phyloP scores from a whole-genome alignment of 208 protist genomes.

The Leishmania amazonensis region DNA sequence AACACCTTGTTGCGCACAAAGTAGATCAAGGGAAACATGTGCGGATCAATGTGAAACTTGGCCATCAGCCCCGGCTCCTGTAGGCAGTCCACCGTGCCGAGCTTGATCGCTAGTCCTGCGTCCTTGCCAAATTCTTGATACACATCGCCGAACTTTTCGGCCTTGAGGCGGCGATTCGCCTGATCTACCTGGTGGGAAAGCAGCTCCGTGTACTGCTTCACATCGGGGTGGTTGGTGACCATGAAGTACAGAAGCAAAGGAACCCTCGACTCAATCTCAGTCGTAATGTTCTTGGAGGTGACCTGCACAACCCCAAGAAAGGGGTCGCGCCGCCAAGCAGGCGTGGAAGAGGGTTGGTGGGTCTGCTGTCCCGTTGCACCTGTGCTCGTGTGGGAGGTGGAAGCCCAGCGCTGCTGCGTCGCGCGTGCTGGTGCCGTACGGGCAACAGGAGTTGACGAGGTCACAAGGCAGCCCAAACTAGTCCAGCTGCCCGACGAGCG shows the following conservation, averaged over 20 bases:
- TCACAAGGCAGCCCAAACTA: not conserved
- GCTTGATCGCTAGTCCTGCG: slow-evolving; percentile 79
- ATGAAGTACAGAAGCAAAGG: slow-evolving; percentile 87
- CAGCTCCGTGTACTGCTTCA: slow-evolving; percentile 65
- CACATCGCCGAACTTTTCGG: slow-evolving; percentile 45
- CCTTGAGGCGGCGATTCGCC: slow-evolving; percentile 56
- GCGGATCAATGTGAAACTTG: slow-evolving; percentile 72
- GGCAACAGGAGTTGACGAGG: not conserved
- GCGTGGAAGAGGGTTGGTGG: not conserved
- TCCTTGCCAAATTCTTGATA: slow-evolving; percentile 86
- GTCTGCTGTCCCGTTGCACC: not conserved
- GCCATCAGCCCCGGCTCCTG: slow-evolving; percentile 62
- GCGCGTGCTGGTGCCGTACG: not conserved
- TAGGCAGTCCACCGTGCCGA: slow-evolving; percentile 80
- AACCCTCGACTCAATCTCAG: slow-evolving; percentile 74
- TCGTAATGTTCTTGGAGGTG: slow-evolving; percentile 67
- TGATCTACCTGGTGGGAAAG: slow-evolving; percentile 74
- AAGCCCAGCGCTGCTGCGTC: slow-evolving; percentile 9
- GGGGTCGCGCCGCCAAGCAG: not conserved
- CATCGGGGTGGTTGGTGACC: slow-evolving; percentile 72
- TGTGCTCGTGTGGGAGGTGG: not conserved
- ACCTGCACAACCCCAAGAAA: slow-evolving; percentile 69
- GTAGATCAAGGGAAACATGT: slow-evolving; percentile 86
- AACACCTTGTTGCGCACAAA: slow-evolving; percentile 75
- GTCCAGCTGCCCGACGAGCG: not conserved